phyloP scores from a whole-genome alignment of 2,329 filamentous ascomycete species.

The Botrytis byssoidea region DNA sequence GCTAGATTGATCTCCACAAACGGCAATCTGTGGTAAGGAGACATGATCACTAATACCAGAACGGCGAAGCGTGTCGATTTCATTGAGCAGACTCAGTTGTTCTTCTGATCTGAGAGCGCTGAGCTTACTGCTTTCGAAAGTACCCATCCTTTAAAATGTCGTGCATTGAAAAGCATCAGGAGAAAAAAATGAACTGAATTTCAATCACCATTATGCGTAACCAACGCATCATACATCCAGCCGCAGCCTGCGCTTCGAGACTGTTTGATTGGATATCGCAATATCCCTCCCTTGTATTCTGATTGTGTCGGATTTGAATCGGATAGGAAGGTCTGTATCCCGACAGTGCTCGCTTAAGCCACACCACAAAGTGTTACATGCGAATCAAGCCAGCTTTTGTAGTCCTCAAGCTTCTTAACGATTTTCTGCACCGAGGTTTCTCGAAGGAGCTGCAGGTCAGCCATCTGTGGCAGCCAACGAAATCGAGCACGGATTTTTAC shows the following conservation, averaged over 20 bases:
- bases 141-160: neutral
- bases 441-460: neutral
- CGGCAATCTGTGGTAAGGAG: neutral
- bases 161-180: neutral
- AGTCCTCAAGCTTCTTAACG: neutral
- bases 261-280: neutral
- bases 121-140: neutral
- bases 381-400: neutral
- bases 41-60: neutral
- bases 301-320: neutral
- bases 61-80: neutral
- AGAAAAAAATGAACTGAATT: neutral
- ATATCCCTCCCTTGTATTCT: neutral
- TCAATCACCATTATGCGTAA: neutral
- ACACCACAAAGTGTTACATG: neutral
- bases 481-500: neutral
- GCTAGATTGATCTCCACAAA: neutral
- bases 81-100: neutral
- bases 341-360: neutral
- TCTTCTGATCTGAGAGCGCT: neutral
- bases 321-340: neutral
- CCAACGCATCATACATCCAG: neutral
- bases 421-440: neutral
- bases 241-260: accelerated
- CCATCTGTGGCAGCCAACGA: neutral